Conservation (phyloP, 805 yeast genomes). For the Myxozyma geophila region DNA sequence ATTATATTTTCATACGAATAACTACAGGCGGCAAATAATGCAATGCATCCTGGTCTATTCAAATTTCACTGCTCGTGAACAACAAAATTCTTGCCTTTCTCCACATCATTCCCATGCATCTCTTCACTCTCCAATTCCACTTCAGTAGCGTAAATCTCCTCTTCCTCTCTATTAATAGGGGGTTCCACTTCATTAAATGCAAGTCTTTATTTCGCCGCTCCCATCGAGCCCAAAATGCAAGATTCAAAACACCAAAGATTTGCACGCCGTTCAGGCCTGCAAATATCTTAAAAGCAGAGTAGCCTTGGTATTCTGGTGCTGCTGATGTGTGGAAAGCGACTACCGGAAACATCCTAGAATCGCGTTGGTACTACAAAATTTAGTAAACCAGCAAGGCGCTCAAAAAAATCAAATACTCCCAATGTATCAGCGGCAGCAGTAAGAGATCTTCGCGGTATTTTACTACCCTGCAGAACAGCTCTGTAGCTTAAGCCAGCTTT, state of each 20-base stretch:
- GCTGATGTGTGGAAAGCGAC: constrained; percentile 11
- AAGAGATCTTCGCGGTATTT: constrained; percentile 14
- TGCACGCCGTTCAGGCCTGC: constrained; percentile 7
- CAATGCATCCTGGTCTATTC: neutral
- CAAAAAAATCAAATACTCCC: neutral
- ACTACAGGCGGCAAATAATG: too few relatives aligned
- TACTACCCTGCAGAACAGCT: constrained; percentile 19
- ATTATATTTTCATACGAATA: too few relatives aligned
- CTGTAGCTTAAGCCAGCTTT: constrained; percentile 18
- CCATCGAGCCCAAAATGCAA: constrained; percentile 8
- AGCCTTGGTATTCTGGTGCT: constrained; percentile 21
- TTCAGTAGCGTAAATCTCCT: neutral
- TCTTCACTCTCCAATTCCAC: neutral
- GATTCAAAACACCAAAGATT: neutral
- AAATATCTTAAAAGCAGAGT: constrained; percentile 5
- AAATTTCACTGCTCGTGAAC: constrained; percentile 1
- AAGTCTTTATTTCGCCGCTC: neutral
- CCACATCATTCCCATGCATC: neutral
- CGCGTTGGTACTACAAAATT: constrained; percentile 8
- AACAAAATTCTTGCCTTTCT: neutral
- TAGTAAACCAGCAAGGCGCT: neutral
- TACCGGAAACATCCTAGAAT: constrained; percentile 28
- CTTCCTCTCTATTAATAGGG: neutral
- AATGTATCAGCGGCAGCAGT: constrained; percentile 18
- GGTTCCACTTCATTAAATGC: constrained; percentile 18